Evolutionary conservation across 73 alveolate species (phyloP).

Genomic region (Effrenium voratum): DNA sequence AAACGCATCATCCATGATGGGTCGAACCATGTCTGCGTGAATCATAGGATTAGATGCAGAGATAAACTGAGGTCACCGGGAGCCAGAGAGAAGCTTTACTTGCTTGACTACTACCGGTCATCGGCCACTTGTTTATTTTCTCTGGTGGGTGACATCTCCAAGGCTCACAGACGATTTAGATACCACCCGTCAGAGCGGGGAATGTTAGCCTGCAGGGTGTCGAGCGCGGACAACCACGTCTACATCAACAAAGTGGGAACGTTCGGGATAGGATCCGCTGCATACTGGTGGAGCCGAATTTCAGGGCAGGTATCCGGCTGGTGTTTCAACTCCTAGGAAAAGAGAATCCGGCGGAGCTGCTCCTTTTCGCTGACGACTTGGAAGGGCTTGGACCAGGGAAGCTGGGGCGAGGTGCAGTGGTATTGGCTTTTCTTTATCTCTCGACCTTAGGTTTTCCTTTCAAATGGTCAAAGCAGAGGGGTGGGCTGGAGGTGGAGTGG

Average conservation of each 20-base stretch:
- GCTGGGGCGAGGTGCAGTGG: neutral
- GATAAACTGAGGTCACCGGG: neutral
- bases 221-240: neutral
- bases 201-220: neutral
- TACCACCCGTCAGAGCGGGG: neutral
- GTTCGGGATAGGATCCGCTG: neutral
- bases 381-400: neutral
- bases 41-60: neutral
- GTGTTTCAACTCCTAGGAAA: neutral
- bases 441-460: neutral
- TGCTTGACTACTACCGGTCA: neutral
- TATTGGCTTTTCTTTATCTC: neutral
- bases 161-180: neutral
- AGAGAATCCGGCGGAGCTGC: neutral
- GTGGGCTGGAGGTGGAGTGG: slow-evolving; percentile 19
- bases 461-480: slow-evolving; percentile 27
- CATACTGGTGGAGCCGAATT: slow-evolving; percentile 16
- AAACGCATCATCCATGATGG: neutral
- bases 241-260: neutral
- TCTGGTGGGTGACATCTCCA: slow-evolving; percentile 2
- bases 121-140: neutral
- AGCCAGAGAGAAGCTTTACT: neutral
- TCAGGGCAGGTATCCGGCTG: neutral
- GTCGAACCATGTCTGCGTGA: neutral
- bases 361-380: slow-evolving; percentile 11